A percentile compares a stretch with the other conserved stretches of the same genome.
Evolutionary conservation across 2,329 filamentous ascomycete species (phyloP).

Genomic region (Aureobasidium pullulans): DNA sequence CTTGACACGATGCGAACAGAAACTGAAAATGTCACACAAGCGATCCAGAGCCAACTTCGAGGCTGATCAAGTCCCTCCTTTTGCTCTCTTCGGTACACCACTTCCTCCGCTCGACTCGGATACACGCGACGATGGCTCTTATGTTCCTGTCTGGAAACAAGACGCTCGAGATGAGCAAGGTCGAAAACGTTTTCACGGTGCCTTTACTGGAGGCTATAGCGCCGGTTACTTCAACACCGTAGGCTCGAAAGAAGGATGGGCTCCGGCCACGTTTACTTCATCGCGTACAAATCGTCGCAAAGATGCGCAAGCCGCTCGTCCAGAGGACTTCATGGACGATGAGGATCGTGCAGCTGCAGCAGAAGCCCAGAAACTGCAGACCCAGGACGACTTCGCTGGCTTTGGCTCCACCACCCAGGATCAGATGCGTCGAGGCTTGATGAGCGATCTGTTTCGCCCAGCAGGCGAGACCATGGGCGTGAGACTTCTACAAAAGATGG

Average conservation of each 20-base stretch:
- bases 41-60: conserved; percentile 72
- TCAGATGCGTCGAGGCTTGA: conserved; percentile 41
- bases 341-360: conserved; percentile 85
- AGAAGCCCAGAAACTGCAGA: conserved; percentile 68
- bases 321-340: conserved; percentile 96
- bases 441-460: conserved; percentile 65
- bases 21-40: conserved; percentile 62
- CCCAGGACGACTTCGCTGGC: conserved; percentile 64
- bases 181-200: conserved; percentile 83
- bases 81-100: conserved; percentile 74
- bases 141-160: conserved; percentile 95
- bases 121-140: conserved; percentile 80
- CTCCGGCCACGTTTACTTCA: conserved; percentile 83
- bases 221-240: conserved; percentile 98
- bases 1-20: conserved; percentile 16
- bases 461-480: conserved; percentile 80
- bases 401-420: conserved; percentile 61
- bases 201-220: conserved; percentile 94
- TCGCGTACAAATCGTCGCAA: conserved; percentile 73
- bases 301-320: conserved; percentile 56
- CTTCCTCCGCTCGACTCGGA: conserved; percentile 71
- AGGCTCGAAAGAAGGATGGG: conserved; percentile 97
- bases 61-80: conserved; percentile 62
- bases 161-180: conserved; percentile 91
- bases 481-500: conserved; percentile 83